A percentile compares a stretch with the other conserved stretches of the same genome.
These are phyloP conservation scores for Ophiocordyceps robertsii DNA, from an alignment of 2,329 filamentous ascomycete species.

Conservation along the genomic window DNA sequence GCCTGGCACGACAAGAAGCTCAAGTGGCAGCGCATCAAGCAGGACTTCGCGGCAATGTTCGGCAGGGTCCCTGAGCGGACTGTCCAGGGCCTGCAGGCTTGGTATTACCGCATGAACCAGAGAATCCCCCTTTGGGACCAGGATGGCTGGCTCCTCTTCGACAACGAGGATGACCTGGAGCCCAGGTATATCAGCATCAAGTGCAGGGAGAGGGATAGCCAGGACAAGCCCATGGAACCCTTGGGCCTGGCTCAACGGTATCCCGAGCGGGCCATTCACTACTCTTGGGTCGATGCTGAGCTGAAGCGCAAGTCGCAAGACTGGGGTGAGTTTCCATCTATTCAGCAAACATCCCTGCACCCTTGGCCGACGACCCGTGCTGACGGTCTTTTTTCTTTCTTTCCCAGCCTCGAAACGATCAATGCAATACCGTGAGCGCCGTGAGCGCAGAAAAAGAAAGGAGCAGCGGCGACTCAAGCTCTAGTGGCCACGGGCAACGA, in stretches of 20 bases:
- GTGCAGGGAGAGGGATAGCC: constrained; percentile 23
- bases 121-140: constrained; percentile 25
- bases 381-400: neutral
- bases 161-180: constrained; percentile 24
- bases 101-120: constrained; percentile 30
- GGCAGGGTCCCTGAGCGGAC: constrained; percentile 22
- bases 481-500: constrained; percentile 5
- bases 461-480: constrained; percentile 23
- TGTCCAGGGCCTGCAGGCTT: constrained; percentile 26
- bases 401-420: constrained; percentile 18
- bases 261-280: constrained; percentile 31
- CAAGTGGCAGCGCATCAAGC: constrained; percentile 26
- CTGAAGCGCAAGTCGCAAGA: constrained; percentile 22
- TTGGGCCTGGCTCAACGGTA: constrained; percentile 28
- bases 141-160: constrained; percentile 25
- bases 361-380: neutral
- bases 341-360: neutral
- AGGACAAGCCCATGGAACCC: constrained; percentile 21
- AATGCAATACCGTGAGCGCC: constrained; percentile 22
- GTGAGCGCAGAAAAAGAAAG: constrained; percentile 23
- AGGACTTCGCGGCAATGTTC: constrained; percentile 24
- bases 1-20: constrained; percentile 29
- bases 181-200: constrained; percentile 24
- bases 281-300: constrained; percentile 28
- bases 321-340: constrained; percentile 22